Evolutionary conservation across 164 flowering plant species (phyloP).

Genomic region (Brasenia schreberi): DNA sequence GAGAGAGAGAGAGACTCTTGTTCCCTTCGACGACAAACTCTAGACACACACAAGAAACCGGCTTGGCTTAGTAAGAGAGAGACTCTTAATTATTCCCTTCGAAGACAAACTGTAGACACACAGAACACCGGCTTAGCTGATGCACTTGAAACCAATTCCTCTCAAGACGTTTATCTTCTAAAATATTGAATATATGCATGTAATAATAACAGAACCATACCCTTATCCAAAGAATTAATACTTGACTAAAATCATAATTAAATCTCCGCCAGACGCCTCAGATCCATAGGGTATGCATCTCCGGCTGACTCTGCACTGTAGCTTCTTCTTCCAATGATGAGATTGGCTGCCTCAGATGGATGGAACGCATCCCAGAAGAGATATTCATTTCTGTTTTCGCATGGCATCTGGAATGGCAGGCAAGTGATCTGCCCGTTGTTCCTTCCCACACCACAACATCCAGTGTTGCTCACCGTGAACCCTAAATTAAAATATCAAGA

Average conservation of each 20-base stretch:
- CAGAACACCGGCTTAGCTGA: too few relatives aligned
- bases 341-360: constrained; percentile 29
- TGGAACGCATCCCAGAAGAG: constrained; percentile 36
- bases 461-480: constrained; percentile 11
- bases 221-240: too few relatives aligned
- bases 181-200: too few relatives aligned
- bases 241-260: background rate
- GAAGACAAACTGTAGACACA: too few relatives aligned
- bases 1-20: too few relatives aligned
- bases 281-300: background rate
- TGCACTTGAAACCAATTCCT: too few relatives aligned
- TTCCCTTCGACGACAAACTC: too few relatives aligned
- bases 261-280: background rate
- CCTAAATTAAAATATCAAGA: constrained; percentile 2
- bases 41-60: too few relatives aligned
- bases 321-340: constrained; percentile 9
- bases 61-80: too few relatives aligned
- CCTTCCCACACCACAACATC: constrained; percentile 26
- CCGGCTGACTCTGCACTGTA: background rate
- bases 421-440: constrained; percentile 23
- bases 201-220: too few relatives aligned
- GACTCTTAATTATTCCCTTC: too few relatives aligned
- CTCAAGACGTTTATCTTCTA: too few relatives aligned
- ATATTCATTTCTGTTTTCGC: constrained; percentile 17
- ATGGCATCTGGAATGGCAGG: constrained; percentile 20